Base-by-base conservation (phyloP, 2,329 filamentous ascomycete species). In the Trichoderma asperellum region DNA sequence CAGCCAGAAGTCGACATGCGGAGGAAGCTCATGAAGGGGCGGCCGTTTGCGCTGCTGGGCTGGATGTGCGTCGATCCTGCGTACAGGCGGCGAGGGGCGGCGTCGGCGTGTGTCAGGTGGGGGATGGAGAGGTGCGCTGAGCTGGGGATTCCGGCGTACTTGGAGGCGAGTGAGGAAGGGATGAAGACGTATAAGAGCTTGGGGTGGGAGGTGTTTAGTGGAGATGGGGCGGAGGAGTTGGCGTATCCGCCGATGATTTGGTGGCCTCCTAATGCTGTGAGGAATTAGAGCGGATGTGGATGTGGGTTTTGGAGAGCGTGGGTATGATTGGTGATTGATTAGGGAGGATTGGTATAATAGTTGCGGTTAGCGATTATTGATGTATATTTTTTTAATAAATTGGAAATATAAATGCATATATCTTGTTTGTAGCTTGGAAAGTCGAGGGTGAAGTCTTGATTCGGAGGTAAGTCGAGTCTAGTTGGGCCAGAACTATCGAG, bases 91-190 rank as follows among this genome's bases (percentile, higher is more conserved):
- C 29, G 47, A 2, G 68, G 70, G 14, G 62, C 27, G 40, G 68
- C 64, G n/a, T 59, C 64, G 55, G 43, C 43, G 29, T 67, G 64
- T 21, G 64, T 67, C 8, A n/a, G 35, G 16, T 68, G 68, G 58
- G 67, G 68, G 52, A 63, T 71, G 70, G 62, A 70, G 2, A 43
- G 43, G n/a, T 71, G 70, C 29, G 63, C 57, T 4, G 70, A 70
- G 68, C 47, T 70, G 27, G 58, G 58, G 4, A 47, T 71, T 16
- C 70, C 68, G 57, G 68, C 62, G 16, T 71, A 70, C 56, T 37
- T 71, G 43, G 70, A 71, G 68, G 68, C 70, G 57, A 71, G 68
- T 10, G 68, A 68, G 32, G 68, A 70, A 21, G 70, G 70, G 32
- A 61, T 59, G 64, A 67, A 35, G 37, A 53, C 69, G 68, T 71